Conservation (phyloP, 148 eudicot species). For the Agrostemma githago region DNA sequence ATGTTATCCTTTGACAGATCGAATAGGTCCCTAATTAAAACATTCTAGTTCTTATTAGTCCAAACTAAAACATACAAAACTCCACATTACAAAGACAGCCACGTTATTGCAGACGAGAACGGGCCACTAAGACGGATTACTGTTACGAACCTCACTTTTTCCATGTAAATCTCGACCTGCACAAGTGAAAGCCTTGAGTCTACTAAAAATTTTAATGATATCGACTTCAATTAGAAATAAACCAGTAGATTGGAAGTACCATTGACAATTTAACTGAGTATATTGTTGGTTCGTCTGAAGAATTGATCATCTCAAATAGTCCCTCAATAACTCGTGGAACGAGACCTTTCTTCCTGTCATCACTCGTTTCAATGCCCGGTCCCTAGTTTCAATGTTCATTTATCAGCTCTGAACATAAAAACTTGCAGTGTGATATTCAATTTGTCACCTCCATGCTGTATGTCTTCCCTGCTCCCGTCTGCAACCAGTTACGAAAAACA, state of each 20-base stretch:
- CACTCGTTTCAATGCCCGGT: slow-evolving; percentile 51
- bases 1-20: slow-evolving; percentile 89
- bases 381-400: slow-evolving; percentile 42
- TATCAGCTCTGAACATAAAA: slow-evolving; percentile 10
- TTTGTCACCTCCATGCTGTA: slow-evolving; percentile 86
- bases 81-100: background rate
- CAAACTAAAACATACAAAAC: background rate
- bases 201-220: background rate
- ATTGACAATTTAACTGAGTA: slow-evolving; percentile 67
- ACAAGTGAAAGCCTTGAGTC: slow-evolving; percentile 13
- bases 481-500: slow-evolving; percentile 22
- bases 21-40: slow-evolving; percentile 73
- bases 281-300: slow-evolving; percentile 35
- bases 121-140: background rate
- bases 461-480: slow-evolving; percentile 99
- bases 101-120: background rate
- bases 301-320: slow-evolving; percentile 43
- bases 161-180: slow-evolving; percentile 96
- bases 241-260: slow-evolving; percentile 37
- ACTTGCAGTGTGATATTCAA: background rate
- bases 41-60: background rate
- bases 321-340: slow-evolving; percentile 79
- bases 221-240: background rate
- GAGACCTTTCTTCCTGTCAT: slow-evolving; percentile 64
- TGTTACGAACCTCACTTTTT: slow-evolving; percentile 80